A percentile compares a stretch with the other conserved stretches of the same genome.
phyloP scores from a whole-genome alignment of 495 filamentous ascomycete species.

The Pyronema omphalodes region DNA sequence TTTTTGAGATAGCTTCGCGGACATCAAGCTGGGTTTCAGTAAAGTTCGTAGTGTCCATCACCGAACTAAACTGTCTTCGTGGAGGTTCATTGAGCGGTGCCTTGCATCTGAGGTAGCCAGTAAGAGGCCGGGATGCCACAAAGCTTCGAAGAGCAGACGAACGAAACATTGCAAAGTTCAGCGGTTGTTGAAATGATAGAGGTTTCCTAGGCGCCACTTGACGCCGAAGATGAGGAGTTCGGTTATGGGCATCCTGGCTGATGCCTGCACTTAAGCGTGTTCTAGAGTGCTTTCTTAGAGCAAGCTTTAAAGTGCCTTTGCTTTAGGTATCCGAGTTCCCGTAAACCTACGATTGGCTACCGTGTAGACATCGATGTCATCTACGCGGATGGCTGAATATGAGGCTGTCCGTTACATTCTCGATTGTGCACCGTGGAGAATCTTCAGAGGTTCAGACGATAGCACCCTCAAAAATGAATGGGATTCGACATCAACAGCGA shows the following conservation, averaged over 20 bases:
- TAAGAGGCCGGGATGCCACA: background rate
- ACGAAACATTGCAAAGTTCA: background rate
- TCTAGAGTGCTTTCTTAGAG: no score
- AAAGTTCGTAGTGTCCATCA: constrained; percentile 60
- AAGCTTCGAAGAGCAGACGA: background rate
- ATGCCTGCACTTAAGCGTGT: background rate
- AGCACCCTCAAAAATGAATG: no score
- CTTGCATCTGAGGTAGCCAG: background rate
- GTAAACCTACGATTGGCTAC: no score
- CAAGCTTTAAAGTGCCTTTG: no score
- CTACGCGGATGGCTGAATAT: no score
- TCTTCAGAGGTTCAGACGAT: no score
- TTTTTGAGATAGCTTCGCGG: constrained; percentile 46
- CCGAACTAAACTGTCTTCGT: constrained; percentile 4
- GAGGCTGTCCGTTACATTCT: no score
- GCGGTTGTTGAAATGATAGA: background rate
- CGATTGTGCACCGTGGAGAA: no score
- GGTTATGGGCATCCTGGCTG: background rate
- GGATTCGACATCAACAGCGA: no score
- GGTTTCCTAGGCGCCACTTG: background rate
- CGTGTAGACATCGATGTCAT: no score
- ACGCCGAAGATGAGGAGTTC: background rate
- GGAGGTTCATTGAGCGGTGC: background rate
- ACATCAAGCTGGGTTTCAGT: constrained; percentile 52
- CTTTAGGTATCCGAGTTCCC: no score